Conservation (phyloP, 2,329 filamentous ascomycete genomes). For the Ophiognomonia clavigignenti-juglandacearum region DNA sequence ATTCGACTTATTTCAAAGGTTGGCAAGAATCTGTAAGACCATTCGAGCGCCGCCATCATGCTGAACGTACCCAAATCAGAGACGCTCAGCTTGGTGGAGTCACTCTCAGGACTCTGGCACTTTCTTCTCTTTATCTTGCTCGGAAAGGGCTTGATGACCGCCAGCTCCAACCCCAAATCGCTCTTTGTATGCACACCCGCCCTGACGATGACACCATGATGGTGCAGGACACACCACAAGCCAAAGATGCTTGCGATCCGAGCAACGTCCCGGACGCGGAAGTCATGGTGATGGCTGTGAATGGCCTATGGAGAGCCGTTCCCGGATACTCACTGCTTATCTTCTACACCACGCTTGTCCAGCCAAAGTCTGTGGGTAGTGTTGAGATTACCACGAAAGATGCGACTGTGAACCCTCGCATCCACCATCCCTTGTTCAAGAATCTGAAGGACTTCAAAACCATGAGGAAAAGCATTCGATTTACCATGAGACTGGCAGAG, state of each 20-base stretch:
- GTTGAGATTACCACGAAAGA: too few relatives aligned
- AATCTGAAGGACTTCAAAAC: slow-evolving; percentile 24
- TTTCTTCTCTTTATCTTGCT: slow-evolving; percentile 25
- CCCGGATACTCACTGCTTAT: slow-evolving; percentile 19
- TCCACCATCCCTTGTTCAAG: slow-evolving; percentile 27
- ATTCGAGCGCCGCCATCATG: slow-evolving; percentile 14
- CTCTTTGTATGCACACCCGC: slow-evolving; percentile 23
- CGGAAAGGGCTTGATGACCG: slow-evolving; percentile 23
- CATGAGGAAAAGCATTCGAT: slow-evolving; percentile 24
- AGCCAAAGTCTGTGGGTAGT: slow-evolving; percentile 25
- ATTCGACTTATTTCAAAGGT: too few relatives aligned
- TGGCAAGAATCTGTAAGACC: slow-evolving; percentile 24
- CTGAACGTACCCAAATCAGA: slow-evolving; percentile 6
- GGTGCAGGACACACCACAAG: slow-evolving; percentile 16
- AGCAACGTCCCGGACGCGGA: slow-evolving; percentile 27
- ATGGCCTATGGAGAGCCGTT: slow-evolving; percentile 23
- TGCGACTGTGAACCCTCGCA: slow-evolving; percentile 28
- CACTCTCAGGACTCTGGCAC: slow-evolving; percentile 21
- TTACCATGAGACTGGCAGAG: slow-evolving; percentile 26
- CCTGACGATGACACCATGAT: slow-evolving; percentile 25
- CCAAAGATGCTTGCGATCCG: slow-evolving; percentile 9
- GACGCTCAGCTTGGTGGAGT: neutral
- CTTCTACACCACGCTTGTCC: slow-evolving; percentile 24
- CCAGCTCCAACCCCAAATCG: slow-evolving; percentile 17
- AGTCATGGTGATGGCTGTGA: slow-evolving; percentile 34